A percentile compares a stretch with the other conserved stretches of the same genome.
Evolutionary conservation across 1,139 yeast genomes (phyloP).

Genomic region (Candida sp.): DNA sequence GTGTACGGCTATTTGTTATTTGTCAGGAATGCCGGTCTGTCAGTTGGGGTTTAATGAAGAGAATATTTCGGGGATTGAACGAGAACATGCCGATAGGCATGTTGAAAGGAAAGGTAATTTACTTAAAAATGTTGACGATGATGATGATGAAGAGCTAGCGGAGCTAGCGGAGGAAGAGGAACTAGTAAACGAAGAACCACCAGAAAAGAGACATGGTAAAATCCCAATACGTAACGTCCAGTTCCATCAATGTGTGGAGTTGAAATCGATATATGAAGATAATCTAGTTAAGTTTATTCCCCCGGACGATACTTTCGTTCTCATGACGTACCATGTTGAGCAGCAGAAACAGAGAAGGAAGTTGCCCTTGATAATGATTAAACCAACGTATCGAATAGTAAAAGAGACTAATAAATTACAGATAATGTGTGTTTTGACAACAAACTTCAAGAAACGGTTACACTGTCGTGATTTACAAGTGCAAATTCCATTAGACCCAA

Average conservation of each 20-base stretch:
- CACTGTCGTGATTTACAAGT: slow-evolving; percentile 31
- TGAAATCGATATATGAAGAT: slow-evolving; percentile 34
- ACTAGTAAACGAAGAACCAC: slow-evolving; percentile 2
- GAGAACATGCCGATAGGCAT: slow-evolving; percentile 12
- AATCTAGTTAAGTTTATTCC: slow-evolving; percentile 43
- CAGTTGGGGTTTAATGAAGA: slow-evolving; percentile 41
- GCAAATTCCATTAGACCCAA: slow-evolving; percentile 35
- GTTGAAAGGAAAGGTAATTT: slow-evolving; percentile 16
- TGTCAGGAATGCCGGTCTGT: slow-evolving; percentile 48
- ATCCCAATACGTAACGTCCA: slow-evolving; percentile 41
- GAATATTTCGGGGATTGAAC: slow-evolving; percentile 26
- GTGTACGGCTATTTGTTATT: slow-evolving; percentile 37
- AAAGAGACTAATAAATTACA: slow-evolving; percentile 24
- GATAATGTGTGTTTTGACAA: slow-evolving; percentile 30
- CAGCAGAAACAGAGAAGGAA: slow-evolving; percentile 33
- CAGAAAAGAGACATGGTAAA: slow-evolving; percentile 8
- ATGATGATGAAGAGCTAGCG: slow-evolving; percentile 16
- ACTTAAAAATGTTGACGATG: slow-evolving; percentile 18
- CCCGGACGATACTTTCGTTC: slow-evolving; percentile 42
- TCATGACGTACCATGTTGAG: slow-evolving; percentile 41
- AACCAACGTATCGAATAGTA: slow-evolving; percentile 30
- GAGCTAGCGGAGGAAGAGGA: slow-evolving; percentile 2
- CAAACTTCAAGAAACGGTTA: slow-evolving; percentile 33
- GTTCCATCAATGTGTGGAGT: slow-evolving; percentile 45
- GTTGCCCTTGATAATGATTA: slow-evolving; percentile 34